Evolutionary conservation across 2,329 filamentous ascomycete species (phyloP).

Genomic region (Plectosphaerella plurivora): DNA sequence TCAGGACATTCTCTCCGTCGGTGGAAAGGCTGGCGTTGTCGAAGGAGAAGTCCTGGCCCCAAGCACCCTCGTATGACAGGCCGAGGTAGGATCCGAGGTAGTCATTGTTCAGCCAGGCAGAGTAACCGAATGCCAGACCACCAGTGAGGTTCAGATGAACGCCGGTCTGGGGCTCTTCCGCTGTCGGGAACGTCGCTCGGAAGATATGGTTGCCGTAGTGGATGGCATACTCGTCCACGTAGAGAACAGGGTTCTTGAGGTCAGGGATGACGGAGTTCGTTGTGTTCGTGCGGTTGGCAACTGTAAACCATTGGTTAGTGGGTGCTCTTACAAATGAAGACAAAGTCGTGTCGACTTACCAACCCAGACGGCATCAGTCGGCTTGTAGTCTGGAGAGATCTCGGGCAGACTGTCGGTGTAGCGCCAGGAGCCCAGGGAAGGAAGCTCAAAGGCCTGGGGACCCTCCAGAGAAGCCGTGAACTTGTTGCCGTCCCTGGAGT

Average conservation of each 20-base stretch:
- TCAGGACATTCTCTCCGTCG: slow-evolving; percentile 39
- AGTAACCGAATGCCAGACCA: slow-evolving; percentile 52
- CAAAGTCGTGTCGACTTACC: slow-evolving; percentile 16
- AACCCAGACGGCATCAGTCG: slow-evolving; percentile 37
- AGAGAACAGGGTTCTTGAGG: slow-evolving; percentile 48
- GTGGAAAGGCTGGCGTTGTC: slow-evolving; percentile 38
- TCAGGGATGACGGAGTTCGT: slow-evolving; percentile 42
- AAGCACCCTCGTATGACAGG: slow-evolving; percentile 30
- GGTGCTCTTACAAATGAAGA: slow-evolving; percentile 7
- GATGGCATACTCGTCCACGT: slow-evolving; percentile 52
- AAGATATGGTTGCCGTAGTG: slow-evolving; percentile 51
- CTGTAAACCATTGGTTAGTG: slow-evolving; percentile 6
- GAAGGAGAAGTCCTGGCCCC: slow-evolving; percentile 42
- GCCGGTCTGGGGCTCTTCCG: slow-evolving; percentile 28
- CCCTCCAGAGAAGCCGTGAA: slow-evolving; percentile 21
- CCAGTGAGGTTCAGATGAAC: slow-evolving; percentile 48
- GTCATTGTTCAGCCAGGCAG: slow-evolving; percentile 51
- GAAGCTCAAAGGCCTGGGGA: slow-evolving; percentile 27
- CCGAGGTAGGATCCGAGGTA: slow-evolving; percentile 54
- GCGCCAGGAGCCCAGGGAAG: slow-evolving; percentile 39
- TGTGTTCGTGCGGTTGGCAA: slow-evolving; percentile 44
- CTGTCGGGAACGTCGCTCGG: slow-evolving; percentile 43
- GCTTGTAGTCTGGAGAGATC: slow-evolving; percentile 34
- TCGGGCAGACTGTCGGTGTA: slow-evolving; percentile 45
- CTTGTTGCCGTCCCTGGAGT: slow-evolving; percentile 18